A percentile compares a stretch with the other conserved stretches of the same genome.
These are phyloP conservation scores for Phytopythium chamaehyphon DNA, from an alignment of 352 stramenopile genomes.

Conservation along the genomic window DNA sequence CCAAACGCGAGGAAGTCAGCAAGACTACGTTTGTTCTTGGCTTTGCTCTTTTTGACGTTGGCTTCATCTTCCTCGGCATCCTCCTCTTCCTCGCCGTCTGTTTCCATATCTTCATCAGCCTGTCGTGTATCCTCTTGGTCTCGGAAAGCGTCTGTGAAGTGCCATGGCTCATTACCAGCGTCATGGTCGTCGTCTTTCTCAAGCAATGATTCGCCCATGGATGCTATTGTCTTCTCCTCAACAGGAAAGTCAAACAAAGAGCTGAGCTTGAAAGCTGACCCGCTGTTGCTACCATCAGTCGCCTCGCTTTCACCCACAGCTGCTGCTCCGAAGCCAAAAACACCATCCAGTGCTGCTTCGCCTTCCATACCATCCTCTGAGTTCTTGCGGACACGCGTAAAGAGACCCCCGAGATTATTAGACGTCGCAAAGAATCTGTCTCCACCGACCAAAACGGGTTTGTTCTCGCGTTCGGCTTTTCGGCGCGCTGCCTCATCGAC, in stretches of 20 bases:
- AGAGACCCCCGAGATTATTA: conserved; percentile 52
- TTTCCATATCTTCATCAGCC: conserved; percentile 20
- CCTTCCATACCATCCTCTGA: conserved; percentile 74
- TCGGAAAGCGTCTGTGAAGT: conserved; percentile 36
- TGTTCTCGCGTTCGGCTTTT: conserved; percentile 30
- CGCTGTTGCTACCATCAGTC: conserved; percentile 2
- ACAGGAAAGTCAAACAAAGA: conserved; percentile 65
- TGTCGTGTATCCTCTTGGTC: conserved; percentile 24
- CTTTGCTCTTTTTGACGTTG: conserved; percentile 21
- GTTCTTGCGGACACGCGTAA: conserved; percentile 77
- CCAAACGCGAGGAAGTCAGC: conserved; percentile 69
- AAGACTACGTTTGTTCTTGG: conserved; percentile 34
- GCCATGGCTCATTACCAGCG: conserved; percentile 29
- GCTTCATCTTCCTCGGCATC: conserved; percentile 15
- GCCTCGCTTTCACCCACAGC: conserved; percentile 4
- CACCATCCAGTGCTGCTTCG: conserved; percentile 70
- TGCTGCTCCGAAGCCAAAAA: conserved; percentile 30
- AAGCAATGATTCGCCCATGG: conserved; percentile 48
- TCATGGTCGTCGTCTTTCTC: conserved; percentile 35
- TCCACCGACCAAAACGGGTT: conserved; percentile 46
- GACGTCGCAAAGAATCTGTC: conserved; percentile 74
- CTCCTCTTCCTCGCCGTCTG: conserved; percentile 36
- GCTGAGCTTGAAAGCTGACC: conserved; percentile 58
- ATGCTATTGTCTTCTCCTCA: conserved; percentile 36
- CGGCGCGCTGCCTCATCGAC: conserved; percentile 8